Conservation (phyloP, 202 grass and related monocot genomes). For the Zoysia matrella region DNA sequence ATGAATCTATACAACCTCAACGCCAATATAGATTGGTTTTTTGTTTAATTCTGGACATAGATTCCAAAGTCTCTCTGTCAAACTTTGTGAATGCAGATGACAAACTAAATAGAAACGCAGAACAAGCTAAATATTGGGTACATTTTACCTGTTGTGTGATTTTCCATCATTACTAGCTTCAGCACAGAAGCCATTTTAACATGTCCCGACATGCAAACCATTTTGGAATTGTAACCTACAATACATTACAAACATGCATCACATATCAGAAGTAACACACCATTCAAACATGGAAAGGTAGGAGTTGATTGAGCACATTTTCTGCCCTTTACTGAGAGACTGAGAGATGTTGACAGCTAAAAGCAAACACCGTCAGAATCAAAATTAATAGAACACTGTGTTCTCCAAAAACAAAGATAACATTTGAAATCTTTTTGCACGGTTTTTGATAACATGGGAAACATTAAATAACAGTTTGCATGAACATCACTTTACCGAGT, state of each 20-base stretch:
- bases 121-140: constrained; percentile 32
- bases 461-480: not conserved
- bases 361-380: not conserved
- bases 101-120: constrained; percentile 31
- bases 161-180: constrained; percentile 82
- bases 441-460: not conserved
- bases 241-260: constrained; percentile 10
- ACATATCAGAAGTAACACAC: constrained; percentile 8
- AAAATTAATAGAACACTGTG: constrained; percentile 3
- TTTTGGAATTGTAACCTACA: constrained; percentile 75
- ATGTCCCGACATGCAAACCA: constrained; percentile 93
- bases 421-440: not conserved
- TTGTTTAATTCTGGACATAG: constrained; percentile 27
- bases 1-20: constrained; percentile 15
- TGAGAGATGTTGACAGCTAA: constrained; percentile 4
- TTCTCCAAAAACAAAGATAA: not conserved
- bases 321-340: not conserved
- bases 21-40: constrained; percentile 14
- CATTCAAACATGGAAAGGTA: constrained; percentile 7
- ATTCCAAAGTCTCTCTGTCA: not conserved
- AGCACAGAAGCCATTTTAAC: constrained; percentile 90
- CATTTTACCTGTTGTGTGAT: constrained; percentile 60
- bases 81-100: constrained; percentile 15
- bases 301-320: not conserved
- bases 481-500: not conserved